These are phyloP conservation scores for Aegilops sharonensis DNA, from an alignment of 176 grass and related monocot species.

Conservation along the genomic window DNA sequence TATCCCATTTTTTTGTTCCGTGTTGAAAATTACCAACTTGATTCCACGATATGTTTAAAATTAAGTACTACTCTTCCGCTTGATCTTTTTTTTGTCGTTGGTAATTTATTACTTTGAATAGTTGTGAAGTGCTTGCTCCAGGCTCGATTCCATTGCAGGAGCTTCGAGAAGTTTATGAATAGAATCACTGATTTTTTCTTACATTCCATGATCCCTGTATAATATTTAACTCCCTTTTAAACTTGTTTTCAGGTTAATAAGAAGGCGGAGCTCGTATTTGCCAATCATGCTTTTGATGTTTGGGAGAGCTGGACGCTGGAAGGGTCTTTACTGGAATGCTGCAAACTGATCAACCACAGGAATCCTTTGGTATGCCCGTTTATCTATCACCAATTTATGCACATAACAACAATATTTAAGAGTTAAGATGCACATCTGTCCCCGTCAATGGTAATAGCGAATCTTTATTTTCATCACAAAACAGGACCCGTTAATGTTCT, in stretches of 20 bases:
- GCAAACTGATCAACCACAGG: conserved; percentile 71
- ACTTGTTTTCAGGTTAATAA: conserved; percentile 63
- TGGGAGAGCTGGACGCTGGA: conserved; percentile 88
- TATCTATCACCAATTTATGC: background rate
- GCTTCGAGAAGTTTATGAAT: background rate
- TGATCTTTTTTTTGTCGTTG: background rate
- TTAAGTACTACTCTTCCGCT: background rate
- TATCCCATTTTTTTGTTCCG: background rate
- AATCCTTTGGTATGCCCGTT: conserved; percentile 66
- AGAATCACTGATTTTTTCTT: background rate
- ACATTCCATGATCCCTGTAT: background rate
- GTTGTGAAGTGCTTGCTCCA: background rate
- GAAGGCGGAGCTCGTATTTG: conserved; percentile 64
- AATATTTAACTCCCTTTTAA: conserved; percentile 14
- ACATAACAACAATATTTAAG: background rate
- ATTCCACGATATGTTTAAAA: background rate
- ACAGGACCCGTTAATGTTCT: background rate
- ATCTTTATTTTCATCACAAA: background rate
- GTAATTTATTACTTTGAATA: conserved; percentile 1
- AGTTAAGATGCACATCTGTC: background rate
- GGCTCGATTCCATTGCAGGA: background rate
- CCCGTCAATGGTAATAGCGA: background rate
- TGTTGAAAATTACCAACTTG: background rate
- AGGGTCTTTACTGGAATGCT: conserved; percentile 63
- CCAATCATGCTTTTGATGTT: conserved; percentile 79